phyloP scores from a whole-genome alignment of 495 filamentous ascomycete genomes.

The Penicillium coffeae region DNA sequence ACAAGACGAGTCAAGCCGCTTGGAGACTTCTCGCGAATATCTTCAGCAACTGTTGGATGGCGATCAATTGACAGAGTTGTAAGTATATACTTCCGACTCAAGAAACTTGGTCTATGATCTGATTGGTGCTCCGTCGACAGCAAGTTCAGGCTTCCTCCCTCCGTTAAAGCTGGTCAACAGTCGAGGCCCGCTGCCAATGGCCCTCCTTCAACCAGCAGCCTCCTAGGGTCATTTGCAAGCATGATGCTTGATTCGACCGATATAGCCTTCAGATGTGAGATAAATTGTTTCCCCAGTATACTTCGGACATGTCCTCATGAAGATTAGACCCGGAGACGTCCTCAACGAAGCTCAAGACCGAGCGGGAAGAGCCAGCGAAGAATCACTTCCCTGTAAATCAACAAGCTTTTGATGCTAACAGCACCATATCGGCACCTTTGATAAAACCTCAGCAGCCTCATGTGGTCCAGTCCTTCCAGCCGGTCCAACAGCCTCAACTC shows the following conservation, averaged over 20 bases:
- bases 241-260: constrained; percentile 57
- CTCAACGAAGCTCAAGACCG: constrained; percentile 14
- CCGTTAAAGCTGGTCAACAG: constrained; percentile 19
- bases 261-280: constrained; percentile 53
- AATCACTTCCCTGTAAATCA: constrained; percentile 14
- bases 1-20: constrained; percentile 34
- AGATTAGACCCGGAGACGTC: constrained; percentile 38
- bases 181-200: constrained; percentile 17
- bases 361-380: constrained; percentile 17
- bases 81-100: constrained; percentile 24
- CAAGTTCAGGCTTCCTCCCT: constrained; percentile 60
- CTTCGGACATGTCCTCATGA: constrained; percentile 9
- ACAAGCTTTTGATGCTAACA: constrained; percentile 19
- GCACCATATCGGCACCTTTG: constrained; percentile 9
- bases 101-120: constrained; percentile 1
- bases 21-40: constrained; percentile 54
- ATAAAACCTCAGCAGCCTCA: not conserved
- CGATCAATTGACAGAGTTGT: constrained; percentile 70
- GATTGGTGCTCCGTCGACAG: constrained; percentile 40
- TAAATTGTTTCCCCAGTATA: not conserved
- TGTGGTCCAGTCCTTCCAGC: constrained; percentile 9
- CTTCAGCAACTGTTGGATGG: constrained; percentile 66
- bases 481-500: constrained; percentile 1
- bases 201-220: constrained; percentile 16
- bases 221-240: constrained; percentile 54